A percentile compares a stretch with the other conserved stretches of the same genome.
These are phyloP conservation scores for Botryotinia narcissicola DNA, from an alignment of 2,329 filamentous ascomycete genomes.

Conservation along the genomic window DNA sequence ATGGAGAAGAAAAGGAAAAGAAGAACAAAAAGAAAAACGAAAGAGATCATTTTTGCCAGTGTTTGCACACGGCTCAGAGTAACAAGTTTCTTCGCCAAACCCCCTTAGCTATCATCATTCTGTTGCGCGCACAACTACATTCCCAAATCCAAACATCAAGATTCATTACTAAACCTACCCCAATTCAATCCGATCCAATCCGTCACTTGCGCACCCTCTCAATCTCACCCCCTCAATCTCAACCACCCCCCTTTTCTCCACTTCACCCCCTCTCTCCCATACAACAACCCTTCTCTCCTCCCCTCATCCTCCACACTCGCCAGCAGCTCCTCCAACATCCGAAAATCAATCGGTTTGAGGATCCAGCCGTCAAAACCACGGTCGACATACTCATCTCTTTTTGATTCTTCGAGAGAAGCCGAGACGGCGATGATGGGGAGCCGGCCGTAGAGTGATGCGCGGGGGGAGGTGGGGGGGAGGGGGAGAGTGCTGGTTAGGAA, in stretches of 20 bases:
- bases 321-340: constrained; percentile 66
- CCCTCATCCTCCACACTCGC: constrained; percentile 63
- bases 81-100: neutral
- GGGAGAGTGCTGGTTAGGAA: constrained; percentile 43
- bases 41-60: neutral
- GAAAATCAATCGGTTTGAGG: constrained; percentile 81
- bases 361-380: constrained; percentile 91
- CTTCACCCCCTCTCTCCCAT: constrained; percentile 55
- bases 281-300: constrained; percentile 60
- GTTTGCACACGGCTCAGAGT: neutral
- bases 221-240: neutral
- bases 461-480: constrained; percentile 36
- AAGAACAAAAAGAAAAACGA: neutral
- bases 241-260: constrained; percentile 94
- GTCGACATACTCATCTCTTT: constrained; percentile 66
- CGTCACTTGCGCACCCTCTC: constrained; percentile 49
- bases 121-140: neutral
- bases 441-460: constrained; percentile 57
- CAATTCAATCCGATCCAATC: neutral
- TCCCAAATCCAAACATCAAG: neutral
- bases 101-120: neutral
- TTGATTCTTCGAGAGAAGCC: constrained; percentile 64
- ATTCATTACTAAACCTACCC: neutral
- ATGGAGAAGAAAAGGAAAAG: neutral
- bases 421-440: constrained; percentile 86